Base-by-base conservation (phyloP, 192 early-diverging fungal species). In the Backusella psychrophila region DNA sequence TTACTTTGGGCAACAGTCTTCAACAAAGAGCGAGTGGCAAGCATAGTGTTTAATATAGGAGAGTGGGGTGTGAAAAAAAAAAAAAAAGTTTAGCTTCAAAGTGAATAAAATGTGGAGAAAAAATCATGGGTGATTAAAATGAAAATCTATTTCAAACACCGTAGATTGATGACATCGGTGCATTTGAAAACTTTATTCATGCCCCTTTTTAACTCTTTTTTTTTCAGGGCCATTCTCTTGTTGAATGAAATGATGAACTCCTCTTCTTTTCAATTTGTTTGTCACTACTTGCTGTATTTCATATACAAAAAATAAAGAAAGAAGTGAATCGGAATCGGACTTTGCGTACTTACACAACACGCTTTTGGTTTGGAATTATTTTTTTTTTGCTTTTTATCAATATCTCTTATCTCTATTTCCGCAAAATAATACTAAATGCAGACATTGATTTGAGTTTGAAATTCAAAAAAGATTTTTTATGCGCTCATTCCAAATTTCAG, bases 1-100 rank as follows among this genome's bases (percentile, higher is more conserved):
- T 72, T 72, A 72, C 70, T 72, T 44, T 72, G 70, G 29, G 70
- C 42, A 44, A 72, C 41, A 31, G 70, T 72, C 70, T 72, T 39
- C 12, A 72, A 44, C 35, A 67, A 21, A 44, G 70, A 72, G 70
- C 70, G 70, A 72, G 70, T 49, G 42, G 70, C 70, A 39, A 72
- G 39, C 42, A 42, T 52, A 63, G 56, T 72, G 15, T 6, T 72
- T 23, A 33, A 69, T 41, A 71, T 35, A 33, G 41, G 70, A 29
- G 44, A 49, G 70, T 44, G 41, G 41, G 70, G 44, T 31, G 29
- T 39, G 42, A 44, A 44, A 42, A 71, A 15, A 46, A 41, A 71
- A 44, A 39, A 42, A 72, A 44, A 3, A 72, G 70, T 39, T 31
- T 31, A 44, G 42, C 41, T 46, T 39, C 38, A 49, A 49, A 44